These are phyloP conservation scores for Talaromyces albobiverticillius DNA, from an alignment of 2,329 filamentous ascomycete species.

Conservation along the genomic window DNA sequence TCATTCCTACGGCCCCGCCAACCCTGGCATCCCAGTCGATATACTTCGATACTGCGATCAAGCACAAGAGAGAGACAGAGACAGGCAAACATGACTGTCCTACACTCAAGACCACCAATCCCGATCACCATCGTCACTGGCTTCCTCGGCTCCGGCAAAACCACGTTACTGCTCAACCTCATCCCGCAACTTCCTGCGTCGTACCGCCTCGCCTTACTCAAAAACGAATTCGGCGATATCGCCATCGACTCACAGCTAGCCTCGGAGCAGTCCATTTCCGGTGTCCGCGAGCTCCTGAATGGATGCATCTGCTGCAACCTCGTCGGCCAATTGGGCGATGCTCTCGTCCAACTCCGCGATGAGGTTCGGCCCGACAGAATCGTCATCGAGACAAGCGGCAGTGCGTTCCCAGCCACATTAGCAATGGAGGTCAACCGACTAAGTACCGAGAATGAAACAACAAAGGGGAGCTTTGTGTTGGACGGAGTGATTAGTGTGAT, in stretches of 20 bases:
- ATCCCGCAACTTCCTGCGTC: constrained; percentile 82
- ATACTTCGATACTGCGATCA: neutral
- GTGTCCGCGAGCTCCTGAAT: constrained; percentile 88
- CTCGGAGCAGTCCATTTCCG: constrained; percentile 74
- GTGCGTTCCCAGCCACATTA: constrained; percentile 81
- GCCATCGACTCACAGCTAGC: constrained; percentile 92
- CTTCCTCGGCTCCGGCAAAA: constrained; percentile 95
- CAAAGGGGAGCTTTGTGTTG: constrained; percentile 61
- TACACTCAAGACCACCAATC: constrained; percentile 63
- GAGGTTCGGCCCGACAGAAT: constrained; percentile 72
- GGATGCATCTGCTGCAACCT: constrained; percentile 99
- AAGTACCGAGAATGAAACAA: constrained; percentile 50
- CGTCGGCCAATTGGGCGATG: constrained; percentile 81
- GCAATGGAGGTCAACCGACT: constrained; percentile 87
- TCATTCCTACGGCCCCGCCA: too few species aligned
- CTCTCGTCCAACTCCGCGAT: constrained; percentile 69
- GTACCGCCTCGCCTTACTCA: constrained; percentile 90
- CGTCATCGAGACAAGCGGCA: constrained; percentile 89
- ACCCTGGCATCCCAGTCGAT: neutral
- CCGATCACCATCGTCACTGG: constrained; percentile 94
- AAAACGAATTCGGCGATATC: constrained; percentile 97
- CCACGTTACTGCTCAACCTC: constrained; percentile 90
- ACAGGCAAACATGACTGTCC: neutral
- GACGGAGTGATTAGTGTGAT: constrained; percentile 89
- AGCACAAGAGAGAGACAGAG: neutral